Evolutionary conservation across 176 grass and related monocot genomes (phyloP).

Genomic region (Luzula sylvatica): DNA sequence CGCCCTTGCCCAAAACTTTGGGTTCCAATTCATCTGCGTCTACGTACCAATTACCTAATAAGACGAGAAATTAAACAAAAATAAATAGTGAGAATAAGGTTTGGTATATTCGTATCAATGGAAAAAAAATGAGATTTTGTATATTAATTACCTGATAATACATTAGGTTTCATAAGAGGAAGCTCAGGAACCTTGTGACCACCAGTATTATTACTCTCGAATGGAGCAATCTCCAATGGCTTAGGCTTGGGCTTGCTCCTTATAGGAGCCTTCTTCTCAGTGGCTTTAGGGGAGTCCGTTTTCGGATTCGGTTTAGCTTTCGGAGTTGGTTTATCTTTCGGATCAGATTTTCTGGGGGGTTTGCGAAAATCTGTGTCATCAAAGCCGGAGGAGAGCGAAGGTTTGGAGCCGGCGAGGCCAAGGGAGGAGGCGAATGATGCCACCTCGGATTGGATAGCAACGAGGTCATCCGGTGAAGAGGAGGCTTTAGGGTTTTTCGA

Average conservation of each 20-base stretch:
- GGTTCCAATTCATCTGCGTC: conserved; percentile 58
- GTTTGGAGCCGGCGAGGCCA: conserved; percentile 28
- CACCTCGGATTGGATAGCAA: conserved; percentile 66
- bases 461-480: conserved; percentile 28
- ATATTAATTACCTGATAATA: conserved; percentile 3
- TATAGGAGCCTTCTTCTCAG: background rate
- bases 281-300: background rate
- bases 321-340: too few relatives aligned
- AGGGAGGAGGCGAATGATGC: conserved; percentile 81
- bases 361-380: conserved; percentile 89
- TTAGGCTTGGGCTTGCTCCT: conserved; percentile 14
- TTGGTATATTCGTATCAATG: conserved; percentile 12
- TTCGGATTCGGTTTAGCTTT: conserved; percentile 10
- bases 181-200: background rate
- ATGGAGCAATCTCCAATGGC: conserved; percentile 18
- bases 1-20: conserved; percentile 32
- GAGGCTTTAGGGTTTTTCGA: conserved; percentile 21
- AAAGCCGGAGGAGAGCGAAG: conserved; percentile 43
- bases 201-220: conserved; percentile 2
- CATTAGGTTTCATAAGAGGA: conserved; percentile 13
- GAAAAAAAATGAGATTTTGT: too few relatives aligned
- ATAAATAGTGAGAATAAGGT: too few relatives aligned
- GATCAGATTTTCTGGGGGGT: conserved; percentile 21
- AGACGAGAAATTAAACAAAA: conserved; percentile 35
- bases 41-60: conserved; percentile 57